Evolutionary conservation across 352 stramenopile species (phyloP), one percentile per base, ranked within the genome.

Genomic region (Phytophthora pseudosyringae): DNA sequence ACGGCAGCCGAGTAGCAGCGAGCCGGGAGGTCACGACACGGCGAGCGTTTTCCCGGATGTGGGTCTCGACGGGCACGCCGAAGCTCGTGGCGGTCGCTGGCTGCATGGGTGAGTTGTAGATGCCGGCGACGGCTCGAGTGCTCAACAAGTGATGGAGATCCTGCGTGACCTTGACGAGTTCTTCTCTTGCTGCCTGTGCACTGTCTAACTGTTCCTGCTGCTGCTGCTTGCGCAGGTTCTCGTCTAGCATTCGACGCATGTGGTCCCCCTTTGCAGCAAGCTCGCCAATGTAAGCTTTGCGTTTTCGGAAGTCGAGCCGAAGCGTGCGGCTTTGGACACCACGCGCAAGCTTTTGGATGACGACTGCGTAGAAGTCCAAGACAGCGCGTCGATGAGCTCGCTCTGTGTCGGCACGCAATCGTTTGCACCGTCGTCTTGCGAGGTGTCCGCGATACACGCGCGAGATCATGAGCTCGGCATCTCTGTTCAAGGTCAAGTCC

Each of bases 141-240:
- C 83, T 88, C 12, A 89, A 69, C 11, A 90, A 66, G 39, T 92
- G 81, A 47, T 90, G 83, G 10, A 90, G 64, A 48, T 89, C 71
- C 59, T 83, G 77, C 0, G 83, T 80, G 49, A 90, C 73, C 21
- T 84, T 66, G 21, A 73, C 62, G 0, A 90, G 68, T 45, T 90
- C 83, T 39, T 74, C 62, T 46, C 75, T 56, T 0, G 75, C 75
- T 25, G 73, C 75, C 9, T 73, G 36, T 10, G 85, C 65, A 11
- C 64, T 75, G 0, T 69, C 51, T 11, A 64, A 29, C 11, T 78
- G 55, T 43, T 89, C 78, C 4, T 80, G 64, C 38, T 86, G 52
- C 44, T 81, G 68, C 51, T 90, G 83, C 31, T 63, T 59, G 0
- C 48, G 71, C 5, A 89, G 55, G 1, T 83, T 76, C 15, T 84